These are phyloP conservation scores for Turritis glabra DNA, from an alignment of 345 rosid species.

Conservation along the genomic window DNA sequence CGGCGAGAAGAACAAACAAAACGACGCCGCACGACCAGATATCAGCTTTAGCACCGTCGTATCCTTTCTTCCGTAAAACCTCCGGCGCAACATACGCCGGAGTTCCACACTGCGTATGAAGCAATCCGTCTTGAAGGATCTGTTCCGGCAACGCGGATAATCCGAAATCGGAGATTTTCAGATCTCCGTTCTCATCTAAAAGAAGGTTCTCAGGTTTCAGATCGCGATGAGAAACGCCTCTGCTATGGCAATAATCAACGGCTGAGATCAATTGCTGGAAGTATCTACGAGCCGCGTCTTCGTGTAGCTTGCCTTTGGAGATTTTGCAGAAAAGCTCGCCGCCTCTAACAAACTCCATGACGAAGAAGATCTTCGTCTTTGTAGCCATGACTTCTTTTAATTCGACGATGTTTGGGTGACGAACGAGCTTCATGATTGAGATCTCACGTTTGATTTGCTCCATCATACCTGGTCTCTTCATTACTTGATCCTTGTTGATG, in stretches of 20 bases:
- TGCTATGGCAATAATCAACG: conserved; percentile 77
- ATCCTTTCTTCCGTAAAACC: conserved; percentile 75
- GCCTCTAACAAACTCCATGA: conserved; percentile 82
- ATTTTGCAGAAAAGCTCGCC: conserved; percentile 77
- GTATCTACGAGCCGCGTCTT: conserved; percentile 56
- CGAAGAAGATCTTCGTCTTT: conserved; percentile 61
- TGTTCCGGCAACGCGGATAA: conserved; percentile 81
- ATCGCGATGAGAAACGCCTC: conserved; percentile 88
- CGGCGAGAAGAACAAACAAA: conserved; percentile 66
- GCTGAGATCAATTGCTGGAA: conserved; percentile 79
- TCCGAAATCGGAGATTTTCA: conserved; percentile 83
- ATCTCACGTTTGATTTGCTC: conserved; percentile 78
- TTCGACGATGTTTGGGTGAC: conserved; percentile 69
- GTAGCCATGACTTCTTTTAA: conserved; percentile 86
- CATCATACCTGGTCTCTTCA: conserved; percentile 57
- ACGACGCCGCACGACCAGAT: conserved; percentile 95
- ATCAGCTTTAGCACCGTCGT: conserved; percentile 80
- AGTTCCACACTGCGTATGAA: conserved; percentile 85
- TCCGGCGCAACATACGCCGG: conserved; percentile 98
- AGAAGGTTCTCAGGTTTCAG: conserved; percentile 81
- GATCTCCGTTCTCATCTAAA: conserved; percentile 66
- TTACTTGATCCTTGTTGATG: conserved; percentile 54
- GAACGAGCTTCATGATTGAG: conserved; percentile 69
- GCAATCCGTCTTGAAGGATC: conserved; percentile 67
- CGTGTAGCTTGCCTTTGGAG: conserved; percentile 57